Conservation (phyloP, 371 early-diverging fungal genomes). For the Syncephalastrum monosporum region DNA sequence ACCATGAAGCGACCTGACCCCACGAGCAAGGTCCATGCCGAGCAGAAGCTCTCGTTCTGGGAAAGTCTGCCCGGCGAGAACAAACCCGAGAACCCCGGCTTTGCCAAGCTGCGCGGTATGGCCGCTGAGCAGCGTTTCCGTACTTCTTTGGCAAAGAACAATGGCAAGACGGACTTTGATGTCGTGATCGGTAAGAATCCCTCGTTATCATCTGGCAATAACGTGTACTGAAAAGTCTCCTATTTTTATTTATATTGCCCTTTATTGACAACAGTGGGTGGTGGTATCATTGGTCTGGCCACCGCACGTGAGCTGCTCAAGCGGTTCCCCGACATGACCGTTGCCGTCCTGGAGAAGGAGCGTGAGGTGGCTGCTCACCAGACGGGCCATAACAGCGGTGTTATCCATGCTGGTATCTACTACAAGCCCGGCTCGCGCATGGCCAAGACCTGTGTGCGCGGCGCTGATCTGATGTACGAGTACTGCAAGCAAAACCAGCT, state of each 20-base stretch:
- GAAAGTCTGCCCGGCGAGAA: slow-evolving; percentile 48
- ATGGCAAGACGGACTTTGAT: slow-evolving; percentile 50
- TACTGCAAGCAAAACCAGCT: slow-evolving; percentile 50
- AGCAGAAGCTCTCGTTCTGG: slow-evolving; percentile 42
- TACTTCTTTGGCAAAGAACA: slow-evolving; percentile 35
- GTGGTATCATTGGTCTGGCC: slow-evolving; percentile 42
- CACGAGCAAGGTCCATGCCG: slow-evolving; percentile 32
- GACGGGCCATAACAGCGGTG: slow-evolving; percentile 52
- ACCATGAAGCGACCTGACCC: slow-evolving; percentile 21
- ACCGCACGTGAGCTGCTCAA: slow-evolving; percentile 51
- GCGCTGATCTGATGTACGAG: slow-evolving; percentile 50
- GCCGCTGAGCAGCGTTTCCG: slow-evolving; percentile 49
- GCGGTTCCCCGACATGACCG: slow-evolving; percentile 46
- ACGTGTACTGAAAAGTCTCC: slow-evolving; percentile 2
- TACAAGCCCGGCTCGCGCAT: slow-evolving; percentile 50
- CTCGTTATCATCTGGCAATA: neutral
- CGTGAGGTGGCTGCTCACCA: slow-evolving; percentile 53
- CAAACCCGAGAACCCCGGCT: slow-evolving; percentile 40
- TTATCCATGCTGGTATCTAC: slow-evolving; percentile 52
- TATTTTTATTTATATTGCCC: neutral
- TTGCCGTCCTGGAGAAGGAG: slow-evolving; percentile 50
- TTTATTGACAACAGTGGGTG: slow-evolving; percentile 14
- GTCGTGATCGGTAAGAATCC: slow-evolving; percentile 40
- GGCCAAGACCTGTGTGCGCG: slow-evolving; percentile 50
- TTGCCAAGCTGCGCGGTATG: slow-evolving; percentile 43